Evolutionary conservation across 1,139 yeast genomes (phyloP), one percentile per base, ranked within the genome.

Genomic region (Casaregolazyma suthepensis): DNA sequence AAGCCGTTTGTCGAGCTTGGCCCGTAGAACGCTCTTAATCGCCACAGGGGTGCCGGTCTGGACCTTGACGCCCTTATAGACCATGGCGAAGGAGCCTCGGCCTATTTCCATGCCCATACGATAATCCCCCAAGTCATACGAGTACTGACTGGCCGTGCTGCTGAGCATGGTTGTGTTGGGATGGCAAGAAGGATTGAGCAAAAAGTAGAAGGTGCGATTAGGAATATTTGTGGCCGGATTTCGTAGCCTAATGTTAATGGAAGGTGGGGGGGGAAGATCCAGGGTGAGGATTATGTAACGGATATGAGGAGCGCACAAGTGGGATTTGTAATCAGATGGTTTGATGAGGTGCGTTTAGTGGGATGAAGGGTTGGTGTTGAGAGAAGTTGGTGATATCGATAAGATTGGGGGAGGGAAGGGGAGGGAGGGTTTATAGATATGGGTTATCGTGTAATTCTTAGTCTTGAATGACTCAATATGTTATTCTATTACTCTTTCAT

Each of bases 1-100:
- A 52, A 93, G 76, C 67, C 91, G 90, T 73, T 88, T 89, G 62
- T 89, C 89, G 57, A 93, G 78, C 66, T 88, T 85, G 23, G 91
- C 83, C 56, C 95, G 77, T 42, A 87, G 82, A 19, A 93, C 96
- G 1, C 93, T 83, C 70, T 93, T 93, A 66, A 93, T 80, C 22
- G 98, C 98, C 48, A 88, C 93, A 0, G 89, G 78, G 48, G 74
- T 73, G 59, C 77, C 77, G 9, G 82, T 77, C 52, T 70, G 71
- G 56, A 51, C 54, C 60, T 60, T 69, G 52, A 72, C 69, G 19
- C 95, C 96, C 66, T 83, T 83, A 74, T 87, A 93, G 26, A 93
- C 99, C 58, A 84, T 85, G 55, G 99, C 99, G 73, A 90, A 93
- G 18, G 96, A 89, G 35, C 99, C 99, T 62, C 86, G 81, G 15